Conservation (phyloP, 345 rosid genomes). For the Aquilaria malaccensis region DNA sequence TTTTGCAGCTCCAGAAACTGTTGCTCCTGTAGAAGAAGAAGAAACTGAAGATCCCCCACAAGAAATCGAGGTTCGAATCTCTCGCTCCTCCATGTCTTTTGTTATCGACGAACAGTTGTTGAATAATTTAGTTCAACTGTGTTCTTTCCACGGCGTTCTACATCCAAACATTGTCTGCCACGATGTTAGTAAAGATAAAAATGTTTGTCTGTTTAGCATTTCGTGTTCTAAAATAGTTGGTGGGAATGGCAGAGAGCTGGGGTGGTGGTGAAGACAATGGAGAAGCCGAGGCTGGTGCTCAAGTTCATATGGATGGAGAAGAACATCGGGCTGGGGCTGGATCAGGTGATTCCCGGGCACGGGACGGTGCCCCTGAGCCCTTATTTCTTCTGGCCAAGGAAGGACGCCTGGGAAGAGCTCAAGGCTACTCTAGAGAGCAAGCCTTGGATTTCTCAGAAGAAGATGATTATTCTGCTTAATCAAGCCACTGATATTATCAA, state of each 20-base stretch:
- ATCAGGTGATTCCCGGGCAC: constrained; percentile 66
- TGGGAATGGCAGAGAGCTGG: constrained; percentile 25
- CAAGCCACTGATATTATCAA: constrained; percentile 86
- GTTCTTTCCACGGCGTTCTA: constrained; percentile 3
- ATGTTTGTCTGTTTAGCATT: not conserved
- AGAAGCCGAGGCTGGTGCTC: constrained; percentile 59
- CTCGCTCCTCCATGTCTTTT: not conserved
- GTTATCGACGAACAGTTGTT: too few species aligned
- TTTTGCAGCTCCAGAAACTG: constrained; percentile 41
- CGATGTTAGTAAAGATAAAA: too few species aligned
- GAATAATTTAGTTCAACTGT: too few species aligned
- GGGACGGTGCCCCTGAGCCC: constrained; percentile 73
- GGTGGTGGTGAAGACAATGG: constrained; percentile 34
- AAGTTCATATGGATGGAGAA: constrained; percentile 91
- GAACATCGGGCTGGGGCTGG: constrained; percentile 67
- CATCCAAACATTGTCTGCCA: too few species aligned
- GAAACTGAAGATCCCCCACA: constrained; percentile 16
- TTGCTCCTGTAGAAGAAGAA: constrained; percentile 27
- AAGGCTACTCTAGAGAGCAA: constrained; percentile 63
- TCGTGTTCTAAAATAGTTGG: not conserved
- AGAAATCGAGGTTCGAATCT: constrained; percentile 24
- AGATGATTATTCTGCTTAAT: constrained; percentile 72
- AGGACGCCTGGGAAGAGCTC: constrained; percentile 90
- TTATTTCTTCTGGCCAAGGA: constrained; percentile 76
- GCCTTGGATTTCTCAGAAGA: constrained; percentile 78